These are phyloP conservation scores for Yamadazyma spencermartinsiae DNA, from an alignment of 1,139 yeast species.

Conservation along the genomic window DNA sequence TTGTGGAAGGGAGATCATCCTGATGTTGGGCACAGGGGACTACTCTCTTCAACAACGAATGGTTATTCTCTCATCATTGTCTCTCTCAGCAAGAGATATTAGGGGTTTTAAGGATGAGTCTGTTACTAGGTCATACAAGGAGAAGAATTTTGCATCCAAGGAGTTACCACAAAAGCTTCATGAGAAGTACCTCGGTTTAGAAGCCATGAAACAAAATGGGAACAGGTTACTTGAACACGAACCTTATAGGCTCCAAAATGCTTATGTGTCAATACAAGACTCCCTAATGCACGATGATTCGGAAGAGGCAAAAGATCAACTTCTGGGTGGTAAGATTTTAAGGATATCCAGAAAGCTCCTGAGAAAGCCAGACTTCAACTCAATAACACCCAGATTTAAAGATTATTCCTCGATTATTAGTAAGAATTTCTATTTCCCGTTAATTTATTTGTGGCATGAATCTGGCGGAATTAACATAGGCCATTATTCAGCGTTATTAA, in stretches of 20 bases:
- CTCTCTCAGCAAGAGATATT: constrained; percentile 60
- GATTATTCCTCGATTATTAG: constrained; percentile 50
- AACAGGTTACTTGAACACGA: constrained; percentile 6
- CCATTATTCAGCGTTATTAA: constrained; percentile 53
- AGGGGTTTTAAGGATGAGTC: constrained; percentile 55
- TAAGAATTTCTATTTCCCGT: constrained; percentile 53
- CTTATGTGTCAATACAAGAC: constrained; percentile 26
- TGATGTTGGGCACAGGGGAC: constrained; percentile 56
- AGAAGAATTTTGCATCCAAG: constrained; percentile 38
- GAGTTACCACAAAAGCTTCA: constrained; percentile 51
- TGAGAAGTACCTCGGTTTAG: constrained; percentile 25
- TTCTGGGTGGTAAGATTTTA: constrained; percentile 50
- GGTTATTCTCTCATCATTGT: constrained; percentile 52
- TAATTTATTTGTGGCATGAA: constrained; percentile 56
- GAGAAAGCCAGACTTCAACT: constrained; percentile 8
- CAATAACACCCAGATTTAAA: constrained; percentile 18
- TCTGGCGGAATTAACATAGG: constrained; percentile 49
- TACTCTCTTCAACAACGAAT: constrained; percentile 65
- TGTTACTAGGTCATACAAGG: constrained; percentile 35
- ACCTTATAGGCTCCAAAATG: constrained; percentile 7
- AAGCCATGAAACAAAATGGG: constrained; percentile 7
- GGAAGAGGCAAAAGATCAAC: constrained; percentile 39
- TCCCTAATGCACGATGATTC: constrained; percentile 38
- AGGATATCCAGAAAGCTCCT: constrained; percentile 40
- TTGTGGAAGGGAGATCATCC: constrained; percentile 37